Evolutionary conservation across 257 asterid genomes (phyloP), one percentile per base, ranked within the genome.

Genomic region (Rauvolfia tetraphylla): DNA sequence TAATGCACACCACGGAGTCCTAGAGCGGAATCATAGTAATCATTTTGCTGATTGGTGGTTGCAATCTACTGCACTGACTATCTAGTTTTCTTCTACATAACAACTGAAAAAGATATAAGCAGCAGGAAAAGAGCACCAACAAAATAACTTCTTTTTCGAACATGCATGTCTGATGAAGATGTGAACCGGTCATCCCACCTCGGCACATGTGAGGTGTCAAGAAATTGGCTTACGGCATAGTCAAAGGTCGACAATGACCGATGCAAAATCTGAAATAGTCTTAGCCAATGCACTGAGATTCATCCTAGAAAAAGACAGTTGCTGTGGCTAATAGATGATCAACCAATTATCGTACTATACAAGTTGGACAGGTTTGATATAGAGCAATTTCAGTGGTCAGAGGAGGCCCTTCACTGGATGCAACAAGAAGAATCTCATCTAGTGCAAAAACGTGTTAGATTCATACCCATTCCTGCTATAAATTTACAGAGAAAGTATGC

Each of bases 401-500:
- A 53, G 22, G 17, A 48, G 12, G 48, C 7, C 56, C 2, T 69
- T 46, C 63, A 44, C 58, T 23, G 49, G n/a, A 12, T 78, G 42
- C 67, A 49, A 12, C 31, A 17, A 66, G 68, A 76, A 53, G 27
- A 67, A 3, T 38, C 34, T 6, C 58, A 36, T 14, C 66, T 22
- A 9, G 34, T 13, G 31, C 42, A 49, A 51, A 33, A 44, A 41
- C 62, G 38, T 42, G 39, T 42, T n/a, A 27, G 49, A 58, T 61
- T 68, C 36, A 15, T 61, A 36, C 42, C 36, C 8, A 66, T 75
- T 38, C 66, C 23, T 69, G 74, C n/a, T 48, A 79, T 23, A 78
- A 78, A 78, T 82, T 76, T 81, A 88, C 88, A 82, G 73, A 80
- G 79, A 78, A 80, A 79, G 79, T 76, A 83, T 72, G 70, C 84